These are phyloP conservation scores for Globisporangium carolinianum DNA, from an alignment of 352 stramenopile species.

Conservation along the genomic window DNA sequence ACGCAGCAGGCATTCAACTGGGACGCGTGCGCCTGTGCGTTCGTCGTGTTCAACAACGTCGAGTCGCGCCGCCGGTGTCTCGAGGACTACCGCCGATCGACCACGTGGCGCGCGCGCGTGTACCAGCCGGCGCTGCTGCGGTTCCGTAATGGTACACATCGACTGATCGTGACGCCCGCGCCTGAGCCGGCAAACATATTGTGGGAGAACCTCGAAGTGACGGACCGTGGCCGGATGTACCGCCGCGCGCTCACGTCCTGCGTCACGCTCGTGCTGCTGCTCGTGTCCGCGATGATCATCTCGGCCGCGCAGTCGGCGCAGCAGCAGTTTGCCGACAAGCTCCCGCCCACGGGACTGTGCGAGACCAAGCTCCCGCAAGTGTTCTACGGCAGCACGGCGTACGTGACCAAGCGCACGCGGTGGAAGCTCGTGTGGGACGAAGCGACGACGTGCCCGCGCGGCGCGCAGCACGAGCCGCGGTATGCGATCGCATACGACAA, in stretches of 20 bases:
- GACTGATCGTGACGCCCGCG: constrained; percentile 41
- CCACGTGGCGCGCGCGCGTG: constrained; percentile 25
- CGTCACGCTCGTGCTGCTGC: constrained; percentile 62
- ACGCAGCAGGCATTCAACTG: constrained; percentile 40
- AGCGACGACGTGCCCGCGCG: constrained; percentile 36
- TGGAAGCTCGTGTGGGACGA: constrained; percentile 55
- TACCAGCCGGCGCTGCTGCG: constrained; percentile 54
- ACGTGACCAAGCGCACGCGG: constrained; percentile 7
- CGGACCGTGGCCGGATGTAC: constrained; percentile 45
- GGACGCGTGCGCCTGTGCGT: constrained; percentile 67
- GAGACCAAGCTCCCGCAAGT: constrained; percentile 42
- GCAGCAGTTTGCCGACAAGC: constrained; percentile 59
- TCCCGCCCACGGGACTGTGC: constrained; percentile 48
- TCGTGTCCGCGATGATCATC: constrained; percentile 72
- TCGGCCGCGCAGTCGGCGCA: constrained; percentile 70
- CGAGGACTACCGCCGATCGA: constrained; percentile 64
- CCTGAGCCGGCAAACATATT: constrained; percentile 83
- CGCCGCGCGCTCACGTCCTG: constrained; percentile 63
- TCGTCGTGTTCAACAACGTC: constrained; percentile 86
- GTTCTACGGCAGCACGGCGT: constrained; percentile 47
- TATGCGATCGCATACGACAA: constrained; percentile 70
- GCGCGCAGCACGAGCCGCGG: constrained; percentile 16
- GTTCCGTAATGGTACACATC: constrained; percentile 44
- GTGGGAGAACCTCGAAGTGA: constrained; percentile 83
- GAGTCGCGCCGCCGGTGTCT: constrained; percentile 70